Conservation (phyloP, 129 eudicot genomes). For the Flaveria trinervia region DNA sequence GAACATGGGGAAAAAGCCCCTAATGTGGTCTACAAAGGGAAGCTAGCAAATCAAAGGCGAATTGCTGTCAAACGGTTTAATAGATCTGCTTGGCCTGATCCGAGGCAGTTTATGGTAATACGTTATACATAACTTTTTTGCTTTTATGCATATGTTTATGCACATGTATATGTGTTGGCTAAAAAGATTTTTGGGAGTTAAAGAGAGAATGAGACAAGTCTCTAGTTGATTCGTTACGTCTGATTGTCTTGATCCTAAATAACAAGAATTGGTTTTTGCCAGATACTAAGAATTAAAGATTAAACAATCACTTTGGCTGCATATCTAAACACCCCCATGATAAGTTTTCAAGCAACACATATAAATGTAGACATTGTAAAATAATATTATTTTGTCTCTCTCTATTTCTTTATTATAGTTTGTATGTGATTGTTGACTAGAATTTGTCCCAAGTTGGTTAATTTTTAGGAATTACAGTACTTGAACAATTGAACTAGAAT, state of each 20-base stretch:
- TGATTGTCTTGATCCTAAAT: neutral
- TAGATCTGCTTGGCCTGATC: constrained; percentile 83
- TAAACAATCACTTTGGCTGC: neutral
- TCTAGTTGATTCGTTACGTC: neutral
- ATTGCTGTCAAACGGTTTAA: constrained; percentile 79
- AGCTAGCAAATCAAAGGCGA: constrained; percentile 69
- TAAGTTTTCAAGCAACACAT: neutral
- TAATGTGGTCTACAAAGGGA: constrained; percentile 80
- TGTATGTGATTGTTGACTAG: neutral
- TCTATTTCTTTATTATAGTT: neutral
- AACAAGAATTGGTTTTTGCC: neutral
- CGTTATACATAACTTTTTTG: neutral
- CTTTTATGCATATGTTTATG: neutral
- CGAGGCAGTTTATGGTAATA: constrained; percentile 70
- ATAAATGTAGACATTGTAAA: neutral
- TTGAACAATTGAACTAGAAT: neutral
- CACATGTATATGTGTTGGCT: neutral
- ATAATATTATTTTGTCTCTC: neutral
- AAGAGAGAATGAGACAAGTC: too few species aligned
- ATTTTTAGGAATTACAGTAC: neutral
- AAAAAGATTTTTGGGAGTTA: too few species aligned
- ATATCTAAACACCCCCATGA: neutral
- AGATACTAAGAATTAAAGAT: neutral
- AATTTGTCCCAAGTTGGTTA: neutral
- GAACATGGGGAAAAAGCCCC: constrained; percentile 92